These are phyloP conservation scores for Chalaropsis thielavioides DNA, from an alignment of 2,329 filamentous ascomycete genomes.

Conservation along the genomic window DNA sequence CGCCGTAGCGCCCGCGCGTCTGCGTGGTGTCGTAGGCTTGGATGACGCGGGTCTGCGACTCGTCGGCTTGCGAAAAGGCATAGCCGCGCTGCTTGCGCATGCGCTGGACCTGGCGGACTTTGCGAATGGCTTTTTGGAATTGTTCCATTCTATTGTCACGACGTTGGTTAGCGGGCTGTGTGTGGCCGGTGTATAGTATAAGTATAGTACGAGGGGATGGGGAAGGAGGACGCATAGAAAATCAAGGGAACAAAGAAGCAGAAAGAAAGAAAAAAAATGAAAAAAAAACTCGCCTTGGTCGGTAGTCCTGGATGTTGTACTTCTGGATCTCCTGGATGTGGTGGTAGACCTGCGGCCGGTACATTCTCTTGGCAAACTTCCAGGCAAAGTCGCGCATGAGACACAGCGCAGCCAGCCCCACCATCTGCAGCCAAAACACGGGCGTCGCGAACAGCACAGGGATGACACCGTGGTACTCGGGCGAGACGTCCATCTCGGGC, in stretches of 20 bases:
- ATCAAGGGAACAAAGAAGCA: too few relatives aligned
- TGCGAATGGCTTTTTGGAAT: conserved; percentile 98
- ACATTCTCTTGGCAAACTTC: conserved; percentile 98
- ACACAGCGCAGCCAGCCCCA: conserved; percentile 67
- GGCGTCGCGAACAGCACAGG: conserved; percentile 67
- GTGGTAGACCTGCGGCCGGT: conserved; percentile 87
- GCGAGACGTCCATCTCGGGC: conserved; percentile 65
- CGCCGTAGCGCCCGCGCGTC: conserved; percentile 79
- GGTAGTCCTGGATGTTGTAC: conserved; percentile 98
- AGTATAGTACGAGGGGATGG: background rate
- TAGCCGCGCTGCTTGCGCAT: conserved; percentile 99
- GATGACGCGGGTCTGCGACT: conserved; percentile 84
- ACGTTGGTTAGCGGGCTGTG: conserved; percentile 15
- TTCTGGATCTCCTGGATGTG: conserved; percentile 99
- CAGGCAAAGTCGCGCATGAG: conserved; percentile 79
- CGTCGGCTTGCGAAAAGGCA: conserved; percentile 93
- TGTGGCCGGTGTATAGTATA: background rate
- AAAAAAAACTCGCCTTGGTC: conserved; percentile 55
- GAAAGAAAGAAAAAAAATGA: background rate
- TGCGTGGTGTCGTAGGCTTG: conserved; percentile 97
- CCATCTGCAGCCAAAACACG: conserved; percentile 80
- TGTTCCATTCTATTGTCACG: conserved; percentile 79
- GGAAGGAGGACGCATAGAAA: too few relatives aligned
- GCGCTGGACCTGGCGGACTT: conserved; percentile 92
- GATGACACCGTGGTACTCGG: conserved; percentile 73